phyloP scores from a whole-genome alignment of 176 grass and related monocot species.

The Zizania latifolia region DNA sequence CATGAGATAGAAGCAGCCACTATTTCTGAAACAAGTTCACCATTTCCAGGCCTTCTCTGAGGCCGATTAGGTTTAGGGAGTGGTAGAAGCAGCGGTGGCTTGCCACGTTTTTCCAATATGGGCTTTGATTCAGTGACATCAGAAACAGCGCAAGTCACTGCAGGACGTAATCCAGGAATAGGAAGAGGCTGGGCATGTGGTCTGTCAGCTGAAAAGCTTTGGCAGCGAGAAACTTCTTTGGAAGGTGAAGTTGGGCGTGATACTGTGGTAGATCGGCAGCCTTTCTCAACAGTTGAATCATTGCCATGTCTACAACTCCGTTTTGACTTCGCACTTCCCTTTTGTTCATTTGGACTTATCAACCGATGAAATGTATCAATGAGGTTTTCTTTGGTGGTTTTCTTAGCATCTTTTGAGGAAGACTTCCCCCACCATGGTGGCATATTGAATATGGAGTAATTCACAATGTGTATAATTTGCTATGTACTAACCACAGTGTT shows the following conservation, averaged over 20 bases:
- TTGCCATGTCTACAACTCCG: slow-evolving; percentile 42
- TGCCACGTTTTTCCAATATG: slow-evolving; percentile 81
- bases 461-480: slow-evolving; percentile 18
- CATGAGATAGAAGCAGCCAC: slow-evolving; percentile 66
- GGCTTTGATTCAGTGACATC: slow-evolving; percentile 66
- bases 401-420: slow-evolving; percentile 86
- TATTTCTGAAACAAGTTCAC: slow-evolving; percentile 59
- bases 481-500: background rate
- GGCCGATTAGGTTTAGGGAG: slow-evolving; percentile 64
- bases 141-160: slow-evolving; percentile 56
- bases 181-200: slow-evolving; percentile 71
- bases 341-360: slow-evolving; percentile 82
- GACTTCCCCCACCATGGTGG: slow-evolving; percentile 88
- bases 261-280: slow-evolving; percentile 71
- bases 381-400: slow-evolving; percentile 90
- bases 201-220: slow-evolving; percentile 81
- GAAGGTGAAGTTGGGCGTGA: slow-evolving; percentile 87
- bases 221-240: slow-evolving; percentile 85
- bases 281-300: slow-evolving; percentile 57
- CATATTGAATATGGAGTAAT: slow-evolving; percentile 49
- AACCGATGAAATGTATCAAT: slow-evolving; percentile 84
- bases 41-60: slow-evolving; percentile 45
- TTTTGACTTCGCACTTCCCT: slow-evolving; percentile 63
- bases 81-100: slow-evolving; percentile 65
- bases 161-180: slow-evolving; percentile 51